Conservation (phyloP, 345 rosid species). For the Hibiscus tridactylites region DNA sequence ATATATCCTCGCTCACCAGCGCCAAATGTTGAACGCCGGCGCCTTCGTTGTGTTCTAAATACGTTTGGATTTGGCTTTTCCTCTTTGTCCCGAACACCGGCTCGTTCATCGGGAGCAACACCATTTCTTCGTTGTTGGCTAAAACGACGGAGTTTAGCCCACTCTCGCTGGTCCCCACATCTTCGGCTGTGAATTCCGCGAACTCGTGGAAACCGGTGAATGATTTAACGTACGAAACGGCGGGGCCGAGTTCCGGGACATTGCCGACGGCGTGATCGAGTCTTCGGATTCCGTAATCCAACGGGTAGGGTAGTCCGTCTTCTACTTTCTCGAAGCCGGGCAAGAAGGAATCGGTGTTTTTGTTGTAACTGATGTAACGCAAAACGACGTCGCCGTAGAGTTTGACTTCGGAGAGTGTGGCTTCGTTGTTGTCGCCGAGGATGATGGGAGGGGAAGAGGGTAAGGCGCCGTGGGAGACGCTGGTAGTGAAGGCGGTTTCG, state of each 20-base stretch:
- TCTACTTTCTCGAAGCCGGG: conserved; percentile 59
- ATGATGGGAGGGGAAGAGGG: conserved; percentile 40
- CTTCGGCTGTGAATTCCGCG: conserved; percentile 84
- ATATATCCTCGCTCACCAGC: conserved; percentile 61
- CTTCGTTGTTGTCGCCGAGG: conserved; percentile 27
- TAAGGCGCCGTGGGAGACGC: conserved; percentile 59
- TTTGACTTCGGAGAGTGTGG: conserved; percentile 55
- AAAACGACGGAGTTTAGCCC: conserved; percentile 75
- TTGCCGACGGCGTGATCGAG: conserved; percentile 93
- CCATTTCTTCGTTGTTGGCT: conserved; percentile 73
- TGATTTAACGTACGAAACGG: conserved; percentile 47
- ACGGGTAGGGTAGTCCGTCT: conserved; percentile 42
- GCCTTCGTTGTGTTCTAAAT: conserved; percentile 86
- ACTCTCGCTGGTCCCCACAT: conserved; percentile 79
- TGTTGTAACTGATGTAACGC: conserved; percentile 58
- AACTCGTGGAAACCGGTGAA: conserved; percentile 91
- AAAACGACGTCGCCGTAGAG: conserved; percentile 84
- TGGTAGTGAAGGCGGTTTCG: conserved; percentile 46
- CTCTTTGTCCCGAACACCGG: conserved; percentile 87
- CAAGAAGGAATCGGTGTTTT: conserved; percentile 18
- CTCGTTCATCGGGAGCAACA: conserved; percentile 76
- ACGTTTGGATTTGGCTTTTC: conserved; percentile 94
- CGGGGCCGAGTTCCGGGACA: conserved; percentile 63
- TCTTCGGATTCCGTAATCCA: conserved; percentile 66
- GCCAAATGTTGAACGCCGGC: conserved; percentile 89